Percentiles rank a stretch among this genome's conserved stretches.
These are phyloP conservation scores for Patellifolia procumbens DNA, from an alignment of 179 eudicot genomes.

Conservation along the genomic window DNA sequence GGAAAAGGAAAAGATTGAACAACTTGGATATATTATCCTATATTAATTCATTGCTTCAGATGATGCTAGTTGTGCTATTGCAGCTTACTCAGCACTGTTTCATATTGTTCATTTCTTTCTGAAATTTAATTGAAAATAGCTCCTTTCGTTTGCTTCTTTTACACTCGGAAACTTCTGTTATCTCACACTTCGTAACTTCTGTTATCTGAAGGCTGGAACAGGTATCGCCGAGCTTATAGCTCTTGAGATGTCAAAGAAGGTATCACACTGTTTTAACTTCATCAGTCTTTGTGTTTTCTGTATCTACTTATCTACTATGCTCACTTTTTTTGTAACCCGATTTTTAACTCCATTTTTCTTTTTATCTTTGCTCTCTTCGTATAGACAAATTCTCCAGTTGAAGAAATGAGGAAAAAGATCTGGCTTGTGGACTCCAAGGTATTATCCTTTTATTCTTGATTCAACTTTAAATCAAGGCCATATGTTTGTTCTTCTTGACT, in stretches of 20 bases:
- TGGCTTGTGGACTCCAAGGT: conserved; percentile 98
- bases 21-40: not conserved
- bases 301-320: not conserved
- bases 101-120: not conserved
- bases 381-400: conserved; percentile 70
- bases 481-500: not conserved
- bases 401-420: conserved; percentile 75
- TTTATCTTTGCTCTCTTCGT: conserved; percentile 6
- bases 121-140: not conserved
- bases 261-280: conserved; percentile 22
- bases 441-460: not conserved
- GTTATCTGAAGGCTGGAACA: conserved; percentile 77
- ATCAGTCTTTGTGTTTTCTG: too few species aligned
- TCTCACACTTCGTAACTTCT: conserved; percentile 24
- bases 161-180: not conserved
- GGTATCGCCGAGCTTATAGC: conserved; percentile 97
- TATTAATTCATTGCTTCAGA: not conserved
- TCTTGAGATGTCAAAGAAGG: conserved; percentile 87
- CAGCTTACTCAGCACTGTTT: not conserved
- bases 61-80: not conserved
- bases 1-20: not conserved
- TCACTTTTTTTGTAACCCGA: not conserved
- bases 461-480: not conserved
- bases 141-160: not conserved
- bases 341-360: not conserved